Evolutionary conservation across 2,329 filamentous ascomycete genomes (phyloP).

Genomic region (Lachnellula cervina): DNA sequence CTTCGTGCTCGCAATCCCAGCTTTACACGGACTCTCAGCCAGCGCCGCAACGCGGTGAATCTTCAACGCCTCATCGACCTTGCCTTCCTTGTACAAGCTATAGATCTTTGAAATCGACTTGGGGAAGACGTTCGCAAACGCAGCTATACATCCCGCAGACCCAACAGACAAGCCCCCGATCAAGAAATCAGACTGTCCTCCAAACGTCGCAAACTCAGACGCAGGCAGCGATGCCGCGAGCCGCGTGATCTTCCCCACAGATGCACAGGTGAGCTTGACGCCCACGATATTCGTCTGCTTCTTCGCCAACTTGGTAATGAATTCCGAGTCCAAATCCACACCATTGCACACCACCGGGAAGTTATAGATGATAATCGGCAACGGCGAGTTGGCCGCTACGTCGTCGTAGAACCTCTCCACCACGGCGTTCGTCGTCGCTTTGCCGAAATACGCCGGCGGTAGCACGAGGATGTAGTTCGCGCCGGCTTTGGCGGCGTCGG

Average conservation of each 20-base stretch:
- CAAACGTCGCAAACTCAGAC: conserved; percentile 49
- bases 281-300: conserved; percentile 48
- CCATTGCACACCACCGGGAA: conserved; percentile 52
- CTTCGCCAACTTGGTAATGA: conserved; percentile 42
- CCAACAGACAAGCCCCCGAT: conserved; percentile 50
- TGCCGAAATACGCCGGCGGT: conserved; percentile 47
- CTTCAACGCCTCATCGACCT: conserved; percentile 44
- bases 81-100: conserved; percentile 43
- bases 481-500: conserved; percentile 43
- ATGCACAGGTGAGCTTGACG: conserved; percentile 51
- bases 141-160: conserved; percentile 50
- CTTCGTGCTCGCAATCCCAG: conserved; percentile 50
- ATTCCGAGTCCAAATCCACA: conserved; percentile 49
- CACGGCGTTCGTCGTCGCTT: conserved; percentile 42
- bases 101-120: conserved; percentile 46
- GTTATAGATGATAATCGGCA: conserved; percentile 49
- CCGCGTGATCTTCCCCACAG: conserved; percentile 50
- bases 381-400: conserved; percentile 36
- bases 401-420: conserved; percentile 44
- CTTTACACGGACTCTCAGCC: conserved; percentile 48
- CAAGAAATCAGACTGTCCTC: conserved; percentile 55
- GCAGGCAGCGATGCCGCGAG: conserved; percentile 41
- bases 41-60: conserved; percentile 48
- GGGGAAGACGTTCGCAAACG: conserved; percentile 54
- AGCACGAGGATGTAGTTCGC: conserved; percentile 46